phyloP scores from a whole-genome alignment of 495 filamentous ascomycete species.

The Aspergillus campestris region DNA sequence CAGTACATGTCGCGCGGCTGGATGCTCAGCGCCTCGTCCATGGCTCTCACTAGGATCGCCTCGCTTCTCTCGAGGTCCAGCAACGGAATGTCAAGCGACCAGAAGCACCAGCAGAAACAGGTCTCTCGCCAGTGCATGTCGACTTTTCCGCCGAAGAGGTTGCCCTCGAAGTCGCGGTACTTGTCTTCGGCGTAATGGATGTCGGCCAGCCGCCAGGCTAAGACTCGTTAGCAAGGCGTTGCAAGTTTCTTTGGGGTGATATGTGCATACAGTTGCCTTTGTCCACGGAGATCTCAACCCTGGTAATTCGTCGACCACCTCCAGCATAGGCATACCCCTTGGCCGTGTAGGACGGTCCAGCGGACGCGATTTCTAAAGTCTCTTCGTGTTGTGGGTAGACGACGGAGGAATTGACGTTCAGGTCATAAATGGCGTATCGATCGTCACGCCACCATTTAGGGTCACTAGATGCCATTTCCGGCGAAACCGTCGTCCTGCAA shows the following conservation, averaged over 20 bases:
- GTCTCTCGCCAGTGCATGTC: constrained; percentile 79
- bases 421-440: constrained; percentile 88
- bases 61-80: constrained; percentile 52
- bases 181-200: constrained; percentile 83
- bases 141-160: constrained; percentile 67
- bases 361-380: constrained; percentile 43
- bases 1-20: constrained; percentile 96
- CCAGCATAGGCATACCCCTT: constrained; percentile 88
- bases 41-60: constrained; percentile 77
- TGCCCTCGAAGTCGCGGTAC: constrained; percentile 61
- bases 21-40: constrained; percentile 85
- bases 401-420: constrained; percentile 80
- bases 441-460: constrained; percentile 84
- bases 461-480: constrained; percentile 69
- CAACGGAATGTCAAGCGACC: constrained; percentile 66
- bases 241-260: not conserved
- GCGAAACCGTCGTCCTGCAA: constrained; percentile 64
- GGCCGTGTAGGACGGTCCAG: constrained; percentile 49
- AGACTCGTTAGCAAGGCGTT: constrained; percentile 7
- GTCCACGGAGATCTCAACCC: constrained; percentile 80
- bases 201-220: constrained; percentile 70
- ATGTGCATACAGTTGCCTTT: constrained; percentile 51
- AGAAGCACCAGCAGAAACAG: constrained; percentile 92
- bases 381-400: constrained; percentile 82
- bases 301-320: constrained; percentile 75